Base-by-base conservation (phyloP, 306 rosid species). In the Quillaja saponaria region DNA sequence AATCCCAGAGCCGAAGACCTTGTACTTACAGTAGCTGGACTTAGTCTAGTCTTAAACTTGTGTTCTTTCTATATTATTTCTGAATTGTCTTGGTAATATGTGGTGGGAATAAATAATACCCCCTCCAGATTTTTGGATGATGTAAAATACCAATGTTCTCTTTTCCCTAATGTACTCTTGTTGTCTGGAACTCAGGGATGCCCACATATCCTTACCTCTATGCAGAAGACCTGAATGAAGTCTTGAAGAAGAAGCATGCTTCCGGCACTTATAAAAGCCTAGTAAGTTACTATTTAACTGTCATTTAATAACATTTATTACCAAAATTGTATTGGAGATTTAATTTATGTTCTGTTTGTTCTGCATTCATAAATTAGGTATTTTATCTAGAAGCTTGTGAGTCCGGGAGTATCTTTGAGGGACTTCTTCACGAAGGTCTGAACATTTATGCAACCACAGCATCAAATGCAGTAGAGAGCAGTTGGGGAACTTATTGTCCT, bases 331-430 rank as follows among this genome's bases (percentile, higher is more conserved):
- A 6, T 42, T 38, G 8, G 2, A 39, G 53, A 28, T 67, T 53
- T 54, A 34, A 35, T 44, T 35, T 19, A 73, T 64, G 44, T 50
- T 37, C n/a, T n/a, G n/a, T 13, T 63, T 45, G 46, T 34, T 53
- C 63, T 65, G 16, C 17, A 61, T 63, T 63, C 39, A 38, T 21
- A 58, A 42, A 17, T 62, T 74, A 90, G 97, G 97, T 90, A 51
- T 87, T 90, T 79, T 90, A 90, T 80, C 88, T 90, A 2, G 97
- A 90, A 76, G 97, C 97, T 61, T 90, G 97, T 72, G 97, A 90
- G 71, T 90, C 97, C 16, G 95, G 96, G 79, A 90, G 97, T 69
- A 87, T 90, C 73, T 90, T 90, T 68, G 95, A 90, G 68, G 97
- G 96, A 41, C 81, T 90, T 85, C 97, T 94, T 64, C 90, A 88